These are phyloP conservation scores for Silybum marianum DNA, from an alignment of 129 eudicot species.

Conservation along the genomic window DNA sequence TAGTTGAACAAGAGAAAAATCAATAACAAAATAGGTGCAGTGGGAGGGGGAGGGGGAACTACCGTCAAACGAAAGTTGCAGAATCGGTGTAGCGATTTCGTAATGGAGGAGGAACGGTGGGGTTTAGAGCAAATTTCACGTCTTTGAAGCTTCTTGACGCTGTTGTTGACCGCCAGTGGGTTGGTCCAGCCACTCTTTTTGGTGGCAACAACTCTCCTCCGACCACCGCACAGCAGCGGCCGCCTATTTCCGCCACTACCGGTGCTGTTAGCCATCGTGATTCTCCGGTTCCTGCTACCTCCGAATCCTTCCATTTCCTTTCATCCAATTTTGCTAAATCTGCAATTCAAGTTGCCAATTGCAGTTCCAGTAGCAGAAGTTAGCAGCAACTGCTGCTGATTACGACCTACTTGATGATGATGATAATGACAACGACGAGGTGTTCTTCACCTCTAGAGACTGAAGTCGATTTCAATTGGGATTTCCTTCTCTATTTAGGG, in stretches of 20 bases:
- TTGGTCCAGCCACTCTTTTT: slow-evolving; percentile 20
- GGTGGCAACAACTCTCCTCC: slow-evolving; percentile 37
- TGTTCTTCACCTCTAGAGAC: background rate
- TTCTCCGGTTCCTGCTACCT: slow-evolving; percentile 31
- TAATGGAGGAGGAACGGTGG: slow-evolving; percentile 26
- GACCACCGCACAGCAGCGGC: slow-evolving; percentile 24
- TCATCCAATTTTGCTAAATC: slow-evolving; percentile 17
- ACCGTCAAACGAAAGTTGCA: slow-evolving; percentile 38
- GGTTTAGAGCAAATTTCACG: slow-evolving; percentile 36
- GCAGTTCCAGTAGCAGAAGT: background rate
- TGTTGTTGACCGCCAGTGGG: slow-evolving; percentile 28
- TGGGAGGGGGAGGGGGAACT: background rate
- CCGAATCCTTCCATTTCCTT: slow-evolving; percentile 15
- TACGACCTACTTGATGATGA: slow-evolving; percentile 8
- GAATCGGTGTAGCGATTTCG: slow-evolving; percentile 32
- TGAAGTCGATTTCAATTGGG: slow-evolving; percentile 10
- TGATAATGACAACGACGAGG: background rate
- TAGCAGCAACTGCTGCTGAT: slow-evolving; percentile 17
- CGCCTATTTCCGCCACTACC: slow-evolving; percentile 10
- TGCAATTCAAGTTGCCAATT: slow-evolving; percentile 9
- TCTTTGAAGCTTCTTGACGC: slow-evolving; percentile 36
- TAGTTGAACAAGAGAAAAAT: background rate
- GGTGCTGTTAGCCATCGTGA: slow-evolving; percentile 19
- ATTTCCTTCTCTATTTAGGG: background rate
- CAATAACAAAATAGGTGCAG: slow-evolving; percentile 17